Evolutionary conservation across 208 protist genomes (phyloP).

Genomic region (Acanthamoeba royreba): DNA sequence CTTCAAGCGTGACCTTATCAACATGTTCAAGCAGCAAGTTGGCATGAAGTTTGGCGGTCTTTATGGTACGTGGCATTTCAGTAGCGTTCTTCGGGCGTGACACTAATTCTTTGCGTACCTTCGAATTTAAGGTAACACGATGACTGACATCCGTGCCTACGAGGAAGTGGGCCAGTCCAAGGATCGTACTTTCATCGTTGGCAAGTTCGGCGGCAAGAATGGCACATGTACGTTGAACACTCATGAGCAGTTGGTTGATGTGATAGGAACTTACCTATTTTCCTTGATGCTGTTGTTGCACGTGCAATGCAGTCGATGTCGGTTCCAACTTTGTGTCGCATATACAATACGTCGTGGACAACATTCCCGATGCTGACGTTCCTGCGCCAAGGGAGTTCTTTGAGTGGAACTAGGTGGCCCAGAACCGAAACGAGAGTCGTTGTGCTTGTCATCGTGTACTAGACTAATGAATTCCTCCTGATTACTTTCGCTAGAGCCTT

Average conservation of each 20-base stretch:
- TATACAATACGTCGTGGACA: slow-evolving; percentile 10
- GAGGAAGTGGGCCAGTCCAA: not conserved
- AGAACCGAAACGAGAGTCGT: not conserved
- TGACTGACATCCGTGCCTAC: slow-evolving; percentile 33
- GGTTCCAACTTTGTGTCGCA: slow-evolving; percentile 28
- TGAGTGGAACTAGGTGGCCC: slow-evolving; percentile 8
- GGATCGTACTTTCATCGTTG: slow-evolving; percentile 41
- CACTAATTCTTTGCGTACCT: not conserved
- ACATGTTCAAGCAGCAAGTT: not conserved
- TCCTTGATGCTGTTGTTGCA: too few relatives aligned
- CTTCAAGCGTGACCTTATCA: slow-evolving; percentile 47
- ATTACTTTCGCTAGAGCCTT: too few relatives aligned
- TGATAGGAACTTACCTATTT: not conserved
- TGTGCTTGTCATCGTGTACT: not conserved
- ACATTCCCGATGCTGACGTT: not conserved
- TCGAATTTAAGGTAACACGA: slow-evolving; percentile 44
- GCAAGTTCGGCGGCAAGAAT: slow-evolving; percentile 6
- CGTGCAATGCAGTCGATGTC: not conserved
- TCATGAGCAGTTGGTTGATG: not conserved
- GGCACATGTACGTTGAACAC: not conserved
- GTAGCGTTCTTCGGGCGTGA: too few relatives aligned
- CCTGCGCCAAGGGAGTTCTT: slow-evolving; percentile 20
- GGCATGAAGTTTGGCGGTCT: not conserved
- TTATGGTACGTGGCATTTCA: too few relatives aligned
- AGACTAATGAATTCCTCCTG: not conserved